Evolutionary conservation across 2,329 filamentous ascomycete genomes (phyloP).

Genomic region (Botrytis fragariae): DNA sequence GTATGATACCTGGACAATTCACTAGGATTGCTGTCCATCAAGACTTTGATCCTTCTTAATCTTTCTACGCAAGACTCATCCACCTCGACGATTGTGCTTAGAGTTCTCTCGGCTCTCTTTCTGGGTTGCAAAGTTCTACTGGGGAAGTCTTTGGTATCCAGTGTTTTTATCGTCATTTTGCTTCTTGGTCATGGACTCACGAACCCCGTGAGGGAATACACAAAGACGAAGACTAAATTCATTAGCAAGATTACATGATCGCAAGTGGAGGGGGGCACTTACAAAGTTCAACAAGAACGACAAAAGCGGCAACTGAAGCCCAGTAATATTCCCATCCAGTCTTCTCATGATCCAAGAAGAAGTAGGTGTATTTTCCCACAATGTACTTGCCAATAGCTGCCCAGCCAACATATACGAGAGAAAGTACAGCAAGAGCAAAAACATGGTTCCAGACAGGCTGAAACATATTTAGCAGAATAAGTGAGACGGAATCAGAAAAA

Average conservation of each 20-base stretch:
- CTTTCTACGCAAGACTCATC: conserved; percentile 7
- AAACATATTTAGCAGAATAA: conserved; percentile 20
- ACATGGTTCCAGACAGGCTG: conserved; percentile 33
- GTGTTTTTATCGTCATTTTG: conserved; percentile 25
- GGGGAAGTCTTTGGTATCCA: conserved; percentile 30
- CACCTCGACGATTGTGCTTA: neutral
- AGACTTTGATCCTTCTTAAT: neutral
- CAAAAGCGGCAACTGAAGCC: conserved; percentile 28
- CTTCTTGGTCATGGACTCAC: conserved; percentile 28
- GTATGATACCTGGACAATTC: neutral
- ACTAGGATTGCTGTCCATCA: neutral
- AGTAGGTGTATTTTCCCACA: conserved; percentile 35
- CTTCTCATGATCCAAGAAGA: conserved; percentile 36
- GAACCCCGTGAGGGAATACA: conserved; percentile 30
- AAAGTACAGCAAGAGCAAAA: conserved; percentile 29
- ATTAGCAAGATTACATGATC: conserved; percentile 7
- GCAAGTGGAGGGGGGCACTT: conserved; percentile 19
- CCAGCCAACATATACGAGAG: conserved; percentile 36
- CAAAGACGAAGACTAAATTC: conserved; percentile 26
- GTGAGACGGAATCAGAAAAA: conserved; percentile 6
- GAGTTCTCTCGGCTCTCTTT: neutral
- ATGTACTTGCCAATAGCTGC: conserved; percentile 33
- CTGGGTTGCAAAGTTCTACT: conserved; percentile 18
- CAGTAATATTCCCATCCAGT: conserved; percentile 34
- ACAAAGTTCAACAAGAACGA: conserved; percentile 30